A percentile compares a stretch with the other conserved stretches of the same genome.
Evolutionary conservation across 257 asterid species (phyloP).

Genomic region (Lycium ferocissimum): DNA sequence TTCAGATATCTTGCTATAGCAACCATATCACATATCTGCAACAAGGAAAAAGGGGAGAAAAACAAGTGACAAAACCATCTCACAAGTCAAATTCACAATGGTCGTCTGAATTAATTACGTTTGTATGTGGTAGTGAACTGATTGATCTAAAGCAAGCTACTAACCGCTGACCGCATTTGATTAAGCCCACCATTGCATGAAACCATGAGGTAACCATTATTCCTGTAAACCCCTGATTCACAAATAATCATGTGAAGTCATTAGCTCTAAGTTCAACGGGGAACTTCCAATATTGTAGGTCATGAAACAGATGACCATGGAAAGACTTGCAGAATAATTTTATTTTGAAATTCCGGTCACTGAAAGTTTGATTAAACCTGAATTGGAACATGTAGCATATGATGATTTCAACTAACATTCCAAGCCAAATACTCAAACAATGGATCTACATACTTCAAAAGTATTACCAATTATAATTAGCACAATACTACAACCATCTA

Average conservation of each 20-base stretch:
- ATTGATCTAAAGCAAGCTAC: slow-evolving; percentile 34
- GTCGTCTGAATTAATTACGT: not conserved
- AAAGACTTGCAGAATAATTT: not conserved
- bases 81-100: slow-evolving; percentile 18
- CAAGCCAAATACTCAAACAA: not conserved
- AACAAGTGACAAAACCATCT: not conserved
- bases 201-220: slow-evolving; percentile 75
- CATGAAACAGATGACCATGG: slow-evolving; percentile 10
- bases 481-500: not conserved
- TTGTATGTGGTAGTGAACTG: slow-evolving; percentile 1
- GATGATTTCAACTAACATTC: not conserved
- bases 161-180: slow-evolving; percentile 82
- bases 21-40: slow-evolving; percentile 84
- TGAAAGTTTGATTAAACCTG: not conserved
- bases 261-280: not conserved
- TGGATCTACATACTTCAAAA: slow-evolving; percentile 5
- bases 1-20: slow-evolving; percentile 69
- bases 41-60: not conserved
- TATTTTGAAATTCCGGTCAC: not conserved
- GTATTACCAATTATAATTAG: not conserved
- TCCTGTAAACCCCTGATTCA: slow-evolving; percentile 61
- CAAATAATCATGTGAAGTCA: not conserved
- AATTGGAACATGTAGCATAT: not conserved
- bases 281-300: not conserved
- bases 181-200: slow-evolving; percentile 87